These are phyloP conservation scores for Mediolabrus comicus DNA, from an alignment of 108 stramenopile species.

Conservation along the genomic window DNA sequence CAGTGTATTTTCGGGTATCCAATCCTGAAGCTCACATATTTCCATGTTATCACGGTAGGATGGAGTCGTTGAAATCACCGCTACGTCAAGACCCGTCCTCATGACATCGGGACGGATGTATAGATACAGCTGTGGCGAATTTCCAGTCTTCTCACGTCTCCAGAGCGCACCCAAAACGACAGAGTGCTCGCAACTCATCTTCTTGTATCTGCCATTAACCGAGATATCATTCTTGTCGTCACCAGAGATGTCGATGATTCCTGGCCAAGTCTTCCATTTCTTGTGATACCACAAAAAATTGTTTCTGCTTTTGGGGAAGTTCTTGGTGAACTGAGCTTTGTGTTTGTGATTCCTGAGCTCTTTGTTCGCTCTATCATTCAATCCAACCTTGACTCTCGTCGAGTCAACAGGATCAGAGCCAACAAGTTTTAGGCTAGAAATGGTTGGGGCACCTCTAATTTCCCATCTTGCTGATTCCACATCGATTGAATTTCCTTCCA, in stretches of 20 bases:
- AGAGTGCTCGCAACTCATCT: constrained; percentile 32
- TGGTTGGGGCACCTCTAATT: constrained; percentile 5
- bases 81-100: constrained; percentile 39
- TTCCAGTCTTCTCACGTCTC: constrained; percentile 17
- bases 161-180: constrained; percentile 42
- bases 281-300: constrained; percentile 35
- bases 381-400: constrained; percentile 34
- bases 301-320: constrained; percentile 39
- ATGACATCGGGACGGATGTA: constrained; percentile 41
- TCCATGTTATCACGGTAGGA: constrained; percentile 32
- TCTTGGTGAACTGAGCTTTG: constrained; percentile 15
- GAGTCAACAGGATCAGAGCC: constrained; percentile 34
- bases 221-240: constrained; percentile 14
- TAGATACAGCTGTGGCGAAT: constrained; percentile 28
- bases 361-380: constrained; percentile 36
- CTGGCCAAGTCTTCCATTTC: constrained; percentile 46
- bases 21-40: constrained; percentile 38
- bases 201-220: constrained; percentile 44
- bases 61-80: constrained; percentile 39
- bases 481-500: constrained; percentile 3
- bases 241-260: constrained; percentile 26
- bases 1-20: constrained; percentile 46
- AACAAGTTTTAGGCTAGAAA: constrained; percentile 14
- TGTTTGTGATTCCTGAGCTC: constrained; percentile 25
- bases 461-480: constrained; percentile 23